Evolutionary conservation across 2,329 filamentous ascomycete genomes (phyloP), one percentile per base, ranked within the genome.

Genomic region (Scopulariopsis brevicaulis): DNA sequence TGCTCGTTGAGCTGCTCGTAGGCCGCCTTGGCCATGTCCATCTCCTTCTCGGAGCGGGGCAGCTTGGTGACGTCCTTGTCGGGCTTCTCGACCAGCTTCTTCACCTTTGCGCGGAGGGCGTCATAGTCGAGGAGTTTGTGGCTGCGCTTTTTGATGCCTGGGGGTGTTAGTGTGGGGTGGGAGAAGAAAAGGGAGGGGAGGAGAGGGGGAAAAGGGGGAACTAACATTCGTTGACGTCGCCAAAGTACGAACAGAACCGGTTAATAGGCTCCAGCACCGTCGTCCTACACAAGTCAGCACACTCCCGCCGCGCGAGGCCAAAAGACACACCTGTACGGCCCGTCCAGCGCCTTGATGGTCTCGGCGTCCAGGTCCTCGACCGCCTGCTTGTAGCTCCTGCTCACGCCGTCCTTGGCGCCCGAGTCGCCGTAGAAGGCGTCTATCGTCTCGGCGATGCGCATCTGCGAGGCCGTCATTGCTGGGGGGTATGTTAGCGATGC

Each of bases 91-190:
- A 90, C 90, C 46, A 99, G 84, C 72, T 91, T 93, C 81, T 96
- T 96, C 67, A 99, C 94, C 72, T 94, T 96, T 63, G 91, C 90
- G 62, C 94, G 89, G 74, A 97, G 86, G 20, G 92, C 85, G 71
- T 99, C 94, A 77, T 99, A 99, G 75, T 99, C 95, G 64, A 97
- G 89, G 59, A 97, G 87, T 74, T 99, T 99, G 81, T 99, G 89
- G 67, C 95, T 89, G 67, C 95, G 90, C 77, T 99, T 99, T 77
- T 97, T 99, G 74, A 99, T 96, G 74, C 84, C 84, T 87, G 20
- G 11, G 35, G 24, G 48, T 46, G 40, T 15, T n/a, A 28, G 55
- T 22, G 14, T 52, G 32, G 14, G 46, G 8, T 28, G 6, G 52
- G 22, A 15, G 7, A 22, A 10, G 22, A 51, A 22, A 51, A 28